These are phyloP conservation scores for Raffaelea albimanens DNA, from an alignment of 2,329 filamentous ascomycete species.

Conservation along the genomic window DNA sequence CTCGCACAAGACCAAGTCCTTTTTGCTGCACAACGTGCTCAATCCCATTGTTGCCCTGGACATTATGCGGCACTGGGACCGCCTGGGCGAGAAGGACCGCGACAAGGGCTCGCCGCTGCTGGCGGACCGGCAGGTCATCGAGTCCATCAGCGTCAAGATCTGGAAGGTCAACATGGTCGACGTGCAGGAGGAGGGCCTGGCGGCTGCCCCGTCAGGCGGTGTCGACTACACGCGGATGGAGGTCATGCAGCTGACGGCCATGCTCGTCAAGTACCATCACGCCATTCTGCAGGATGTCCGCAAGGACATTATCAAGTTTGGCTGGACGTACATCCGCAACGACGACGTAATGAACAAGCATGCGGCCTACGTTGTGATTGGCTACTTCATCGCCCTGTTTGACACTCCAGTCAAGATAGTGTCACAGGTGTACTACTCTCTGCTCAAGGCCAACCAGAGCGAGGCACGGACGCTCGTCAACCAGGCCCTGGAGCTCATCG, in stretches of 20 bases:
- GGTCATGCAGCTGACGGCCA: conserved; percentile 83
- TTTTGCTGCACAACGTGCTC: conserved; percentile 81
- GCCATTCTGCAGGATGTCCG: conserved; percentile 79
- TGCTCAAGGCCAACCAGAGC: conserved; percentile 88
- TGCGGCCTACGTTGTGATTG: conserved; percentile 91
- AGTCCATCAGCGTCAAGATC: conserved; percentile 82
- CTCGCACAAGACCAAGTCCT: conserved; percentile 85
- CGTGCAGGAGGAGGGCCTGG: conserved; percentile 57
- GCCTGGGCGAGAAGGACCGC: conserved; percentile 33
- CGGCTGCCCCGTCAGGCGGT: conserved; percentile 70
- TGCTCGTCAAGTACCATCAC: conserved; percentile 92
- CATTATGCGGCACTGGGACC: conserved; percentile 73
- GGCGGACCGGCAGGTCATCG: conserved; percentile 79
- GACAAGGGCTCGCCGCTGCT: conserved; percentile 51
- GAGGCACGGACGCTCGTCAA: conserved; percentile 88
- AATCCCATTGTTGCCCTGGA: conserved; percentile 97
- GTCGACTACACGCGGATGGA: conserved; percentile 97
- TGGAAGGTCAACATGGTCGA: conserved; percentile 87
- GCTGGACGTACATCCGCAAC: conserved; percentile 96
- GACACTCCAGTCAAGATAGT: conserved; percentile 96
- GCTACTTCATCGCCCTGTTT: conserved; percentile 95
- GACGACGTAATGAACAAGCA: conserved; percentile 99
- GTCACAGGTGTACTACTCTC: conserved; percentile 84
- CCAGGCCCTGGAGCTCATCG: conserved; percentile 87
- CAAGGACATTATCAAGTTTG: conserved; percentile 98